Conservation (phyloP, 352 stramenopile species). For the Phytophthora syringae region DNA sequence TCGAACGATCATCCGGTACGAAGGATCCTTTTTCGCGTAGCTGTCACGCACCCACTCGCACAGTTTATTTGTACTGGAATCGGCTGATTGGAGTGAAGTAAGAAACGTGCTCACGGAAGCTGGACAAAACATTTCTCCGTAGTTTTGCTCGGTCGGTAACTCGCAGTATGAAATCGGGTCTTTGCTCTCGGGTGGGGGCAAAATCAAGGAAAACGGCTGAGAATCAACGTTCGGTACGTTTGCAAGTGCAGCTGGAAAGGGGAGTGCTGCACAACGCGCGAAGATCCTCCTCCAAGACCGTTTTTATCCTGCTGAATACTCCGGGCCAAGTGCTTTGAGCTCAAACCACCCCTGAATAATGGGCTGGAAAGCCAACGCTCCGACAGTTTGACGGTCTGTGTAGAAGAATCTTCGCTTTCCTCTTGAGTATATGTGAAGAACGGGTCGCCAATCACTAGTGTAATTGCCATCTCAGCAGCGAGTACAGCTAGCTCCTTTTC, state of each 20-base stretch:
- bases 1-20: slow-evolving; percentile 75
- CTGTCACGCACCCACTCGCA: slow-evolving; percentile 63
- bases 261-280: slow-evolving; percentile 37
- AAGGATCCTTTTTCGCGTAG: slow-evolving; percentile 56
- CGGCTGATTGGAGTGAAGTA: slow-evolving; percentile 33
- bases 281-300: not conserved
- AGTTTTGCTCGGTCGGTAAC: slow-evolving; percentile 22
- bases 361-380: slow-evolving; percentile 34
- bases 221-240: slow-evolving; percentile 5
- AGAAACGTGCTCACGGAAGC: slow-evolving; percentile 33
- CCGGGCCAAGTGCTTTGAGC: slow-evolving; percentile 12
- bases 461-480: slow-evolving; percentile 58
- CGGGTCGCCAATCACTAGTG: slow-evolving; percentile 51
- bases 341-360: slow-evolving; percentile 44
- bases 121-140: slow-evolving; percentile 34
- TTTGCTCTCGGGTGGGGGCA: slow-evolving; percentile 28
- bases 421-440: slow-evolving; percentile 25
- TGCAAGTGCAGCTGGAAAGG: slow-evolving; percentile 29
- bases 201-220: slow-evolving; percentile 43
- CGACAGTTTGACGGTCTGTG: slow-evolving; percentile 5
- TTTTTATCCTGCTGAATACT: slow-evolving; percentile 18
- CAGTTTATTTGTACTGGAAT: slow-evolving; percentile 18
- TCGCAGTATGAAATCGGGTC: not conserved
- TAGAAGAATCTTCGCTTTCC: not conserved
- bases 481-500: slow-evolving; percentile 74